Conservation (phyloP, 345 rosid species). For the Hibiscus trionum region DNA sequence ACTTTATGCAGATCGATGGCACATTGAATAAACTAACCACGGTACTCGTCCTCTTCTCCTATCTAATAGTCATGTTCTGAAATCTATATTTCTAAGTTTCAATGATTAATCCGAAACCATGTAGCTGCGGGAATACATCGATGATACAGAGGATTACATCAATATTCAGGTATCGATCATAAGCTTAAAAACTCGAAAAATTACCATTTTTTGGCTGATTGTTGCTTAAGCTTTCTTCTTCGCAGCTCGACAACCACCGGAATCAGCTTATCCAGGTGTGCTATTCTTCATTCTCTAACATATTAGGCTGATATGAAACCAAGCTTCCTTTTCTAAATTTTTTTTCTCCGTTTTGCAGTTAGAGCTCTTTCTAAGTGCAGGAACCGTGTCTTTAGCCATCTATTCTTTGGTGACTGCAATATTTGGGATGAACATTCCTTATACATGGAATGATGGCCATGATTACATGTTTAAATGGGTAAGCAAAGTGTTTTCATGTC, state of each 20-base stretch:
- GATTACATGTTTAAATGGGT: slow-evolving; percentile 88
- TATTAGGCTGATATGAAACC: not conserved
- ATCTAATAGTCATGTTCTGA: not conserved
- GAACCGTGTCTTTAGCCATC: slow-evolving; percentile 54
- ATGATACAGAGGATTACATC: slow-evolving; percentile 96
- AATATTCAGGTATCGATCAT: slow-evolving; percentile 67
- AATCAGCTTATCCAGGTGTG: slow-evolving; percentile 95
- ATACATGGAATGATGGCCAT: slow-evolving; percentile 58
- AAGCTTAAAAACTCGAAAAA: not conserved
- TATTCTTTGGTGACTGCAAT: slow-evolving; percentile 76
- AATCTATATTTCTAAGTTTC: not conserved
- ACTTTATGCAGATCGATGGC: slow-evolving; percentile 92
- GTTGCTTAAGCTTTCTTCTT: slow-evolving; percentile 7
- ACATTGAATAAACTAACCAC: slow-evolving; percentile 80
- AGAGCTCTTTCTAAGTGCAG: slow-evolving; percentile 72
- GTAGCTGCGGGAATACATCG: slow-evolving; percentile 97
- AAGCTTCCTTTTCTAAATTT: not conserved
- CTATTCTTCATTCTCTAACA: not conserved
- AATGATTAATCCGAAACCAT: slow-evolving; percentile 19
- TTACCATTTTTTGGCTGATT: not conserved
- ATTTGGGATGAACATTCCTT: slow-evolving; percentile 97
- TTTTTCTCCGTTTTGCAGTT: slow-evolving; percentile 34
- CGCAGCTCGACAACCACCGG: slow-evolving; percentile 96
- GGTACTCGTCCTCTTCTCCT: slow-evolving; percentile 25
- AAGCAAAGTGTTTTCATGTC: slow-evolving; percentile 11